These are phyloP conservation scores for Thielaviopsis euricoi DNA, from an alignment of 2,329 filamentous ascomycete species.

Conservation along the genomic window DNA sequence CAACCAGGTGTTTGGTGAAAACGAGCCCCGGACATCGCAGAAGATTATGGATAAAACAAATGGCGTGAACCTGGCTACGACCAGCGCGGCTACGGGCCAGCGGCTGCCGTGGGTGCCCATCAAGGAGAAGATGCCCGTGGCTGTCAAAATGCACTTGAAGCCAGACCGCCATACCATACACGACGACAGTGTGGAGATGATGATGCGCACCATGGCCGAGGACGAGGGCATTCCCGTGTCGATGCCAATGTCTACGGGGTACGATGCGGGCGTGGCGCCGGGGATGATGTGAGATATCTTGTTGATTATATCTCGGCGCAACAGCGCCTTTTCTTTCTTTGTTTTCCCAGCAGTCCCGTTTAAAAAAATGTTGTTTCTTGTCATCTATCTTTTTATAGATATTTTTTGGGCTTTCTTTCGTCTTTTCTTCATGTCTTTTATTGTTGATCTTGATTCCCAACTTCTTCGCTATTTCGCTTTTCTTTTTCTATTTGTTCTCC, in stretches of 20 bases:
- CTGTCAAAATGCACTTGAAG: too few species aligned
- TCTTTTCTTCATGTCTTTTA: not conserved
- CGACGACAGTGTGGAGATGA: not conserved
- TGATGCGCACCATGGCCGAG: too few species aligned
- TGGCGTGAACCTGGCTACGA: slow-evolving; percentile 7
- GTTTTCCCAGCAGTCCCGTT: too few species aligned
- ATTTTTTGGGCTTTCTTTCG: not conserved
- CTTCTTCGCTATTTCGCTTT: too few species aligned
- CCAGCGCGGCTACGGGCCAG: not conserved
- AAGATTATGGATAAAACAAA: not conserved
- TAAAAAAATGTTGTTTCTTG: not conserved
- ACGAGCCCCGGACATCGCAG: not conserved
- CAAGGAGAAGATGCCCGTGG: not conserved
- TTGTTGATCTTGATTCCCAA: not conserved
- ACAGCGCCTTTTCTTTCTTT: too few species aligned
- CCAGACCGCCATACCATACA: too few species aligned
- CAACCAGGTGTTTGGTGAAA: slow-evolving; percentile 23
- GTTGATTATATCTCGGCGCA: too few species aligned
- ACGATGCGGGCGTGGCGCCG: too few species aligned
- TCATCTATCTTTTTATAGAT: not conserved
- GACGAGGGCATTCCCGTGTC: too few species aligned
- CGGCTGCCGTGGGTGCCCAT: slow-evolving; percentile 1
- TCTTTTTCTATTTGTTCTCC: not conserved
- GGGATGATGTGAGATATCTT: too few species aligned
- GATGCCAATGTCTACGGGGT: too few species aligned